Percentiles rank a stretch among this genome's conserved stretches.
These are phyloP conservation scores for Galerina sulciceps DNA, from an alignment of 768 basidiomycete genomes.

Conservation along the genomic window DNA sequence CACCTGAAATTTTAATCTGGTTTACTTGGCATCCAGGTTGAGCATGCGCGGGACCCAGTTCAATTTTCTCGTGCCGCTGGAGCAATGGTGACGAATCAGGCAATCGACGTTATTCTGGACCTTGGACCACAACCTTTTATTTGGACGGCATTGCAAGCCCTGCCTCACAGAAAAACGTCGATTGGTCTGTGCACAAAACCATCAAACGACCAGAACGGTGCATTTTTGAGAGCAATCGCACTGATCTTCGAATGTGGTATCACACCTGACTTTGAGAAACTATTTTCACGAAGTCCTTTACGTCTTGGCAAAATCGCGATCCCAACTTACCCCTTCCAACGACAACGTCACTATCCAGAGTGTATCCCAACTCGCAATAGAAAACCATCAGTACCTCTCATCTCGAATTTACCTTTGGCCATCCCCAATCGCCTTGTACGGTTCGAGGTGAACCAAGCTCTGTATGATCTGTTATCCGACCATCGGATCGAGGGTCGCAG, in stretches of 20 bases:
- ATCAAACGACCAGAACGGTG: conserved; percentile 19
- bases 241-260: conserved; percentile 22
- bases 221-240: conserved; percentile 24
- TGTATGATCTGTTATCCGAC: conserved; percentile 24
- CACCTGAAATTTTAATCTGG: not conserved
- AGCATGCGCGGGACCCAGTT: conserved; percentile 33
- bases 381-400: not conserved
- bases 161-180: not conserved
- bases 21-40: conserved; percentile 21
- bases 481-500: conserved; percentile 29
- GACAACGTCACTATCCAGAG: conserved; percentile 28
- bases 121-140: conserved; percentile 32
- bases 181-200: conserved; percentile 10
- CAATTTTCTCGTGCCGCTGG: conserved; percentile 22
- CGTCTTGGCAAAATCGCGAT: conserved; percentile 15
- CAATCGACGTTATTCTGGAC: conserved; percentile 26
- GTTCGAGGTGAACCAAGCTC: conserved; percentile 18
- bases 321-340: conserved; percentile 35
- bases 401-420: not conserved
- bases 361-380: conserved; percentile 16
- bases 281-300: conserved; percentile 14
- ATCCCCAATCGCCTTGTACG: not conserved
- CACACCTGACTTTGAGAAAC: conserved; percentile 15
- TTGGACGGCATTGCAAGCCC: conserved; percentile 24
- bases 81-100: conserved; percentile 5